Evolutionary conservation across 305 asterid genomes (phyloP).

Genomic region (Fraxinus sp.): DNA sequence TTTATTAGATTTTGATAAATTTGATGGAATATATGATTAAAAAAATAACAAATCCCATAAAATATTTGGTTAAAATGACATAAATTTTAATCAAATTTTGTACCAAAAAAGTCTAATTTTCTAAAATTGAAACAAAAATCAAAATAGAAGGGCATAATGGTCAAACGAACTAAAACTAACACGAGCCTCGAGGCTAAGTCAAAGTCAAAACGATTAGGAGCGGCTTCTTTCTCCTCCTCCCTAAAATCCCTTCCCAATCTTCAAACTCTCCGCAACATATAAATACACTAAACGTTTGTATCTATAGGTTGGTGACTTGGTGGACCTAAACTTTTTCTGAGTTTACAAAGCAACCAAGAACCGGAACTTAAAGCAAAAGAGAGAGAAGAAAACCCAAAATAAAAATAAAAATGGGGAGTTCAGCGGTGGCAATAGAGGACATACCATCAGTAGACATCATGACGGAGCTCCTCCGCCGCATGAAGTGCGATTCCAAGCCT

Average conservation of each 20-base stretch:
- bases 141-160: background rate
- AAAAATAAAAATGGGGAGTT: constrained; percentile 7
- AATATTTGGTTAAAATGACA: no score
- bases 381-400: no score
- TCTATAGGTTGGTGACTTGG: no score
- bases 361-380: no score
- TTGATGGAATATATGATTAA: no score
- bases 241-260: background rate
- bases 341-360: background rate
- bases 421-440: constrained; percentile 22
- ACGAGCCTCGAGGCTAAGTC: background rate
- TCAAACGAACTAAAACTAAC: background rate
- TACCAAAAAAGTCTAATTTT: no score
- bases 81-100: no score
- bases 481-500: constrained; percentile 30
- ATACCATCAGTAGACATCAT: constrained; percentile 18
- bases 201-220: background rate
- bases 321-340: background rate
- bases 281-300: background rate
- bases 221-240: background rate
- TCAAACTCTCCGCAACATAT: background rate
- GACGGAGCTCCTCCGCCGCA: constrained; percentile 30
- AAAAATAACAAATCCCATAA: no score
- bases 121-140: no score
- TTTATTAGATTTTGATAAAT: no score